These are phyloP conservation scores for Powellomyces hirtus DNA, from an alignment of 192 early-diverging fungal genomes.

Conservation along the genomic window DNA sequence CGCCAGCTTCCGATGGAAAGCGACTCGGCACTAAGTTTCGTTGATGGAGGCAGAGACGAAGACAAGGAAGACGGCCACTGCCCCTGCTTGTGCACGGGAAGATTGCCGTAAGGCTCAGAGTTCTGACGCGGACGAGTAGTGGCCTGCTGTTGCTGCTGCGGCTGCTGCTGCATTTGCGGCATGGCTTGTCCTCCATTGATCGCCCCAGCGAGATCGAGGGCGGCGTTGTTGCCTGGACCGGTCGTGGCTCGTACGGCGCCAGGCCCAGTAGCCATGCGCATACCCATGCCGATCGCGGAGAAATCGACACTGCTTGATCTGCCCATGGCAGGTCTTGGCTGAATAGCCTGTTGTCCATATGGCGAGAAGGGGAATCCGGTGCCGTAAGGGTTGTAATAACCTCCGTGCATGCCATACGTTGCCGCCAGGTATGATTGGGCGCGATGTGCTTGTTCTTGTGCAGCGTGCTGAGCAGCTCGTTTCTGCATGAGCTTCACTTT, in stretches of 20 bases:
- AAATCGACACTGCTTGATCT: slow-evolving; percentile 17
- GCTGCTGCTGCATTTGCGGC: background rate
- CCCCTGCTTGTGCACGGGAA: background rate
- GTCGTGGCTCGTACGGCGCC: no score
- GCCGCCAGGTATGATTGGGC: background rate
- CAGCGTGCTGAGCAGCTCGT: slow-evolving; percentile 18
- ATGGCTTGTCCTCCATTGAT: background rate
- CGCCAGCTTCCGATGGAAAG: slow-evolving; percentile 39
- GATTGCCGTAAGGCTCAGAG: background rate
- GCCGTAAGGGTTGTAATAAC: background rate
- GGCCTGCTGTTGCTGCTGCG: background rate
- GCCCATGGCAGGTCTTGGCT: background rate
- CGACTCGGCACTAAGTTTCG: slow-evolving; percentile 10
- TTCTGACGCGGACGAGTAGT: background rate
- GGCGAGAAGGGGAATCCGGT: background rate
- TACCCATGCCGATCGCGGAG: slow-evolving; percentile 1
- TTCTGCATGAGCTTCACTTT: slow-evolving; percentile 44
- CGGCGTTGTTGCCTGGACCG: background rate
- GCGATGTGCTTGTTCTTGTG: slow-evolving; percentile 4
- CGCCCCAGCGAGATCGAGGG: background rate
- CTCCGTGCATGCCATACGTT: slow-evolving; percentile 13
- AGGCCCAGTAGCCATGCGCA: background rate
- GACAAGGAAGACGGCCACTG: background rate
- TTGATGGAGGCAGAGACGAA: background rate
- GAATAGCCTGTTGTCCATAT: background rate